These are phyloP conservation scores for Pyricularia grisea DNA, from an alignment of 2,329 filamentous ascomycete species.

Conservation along the genomic window DNA sequence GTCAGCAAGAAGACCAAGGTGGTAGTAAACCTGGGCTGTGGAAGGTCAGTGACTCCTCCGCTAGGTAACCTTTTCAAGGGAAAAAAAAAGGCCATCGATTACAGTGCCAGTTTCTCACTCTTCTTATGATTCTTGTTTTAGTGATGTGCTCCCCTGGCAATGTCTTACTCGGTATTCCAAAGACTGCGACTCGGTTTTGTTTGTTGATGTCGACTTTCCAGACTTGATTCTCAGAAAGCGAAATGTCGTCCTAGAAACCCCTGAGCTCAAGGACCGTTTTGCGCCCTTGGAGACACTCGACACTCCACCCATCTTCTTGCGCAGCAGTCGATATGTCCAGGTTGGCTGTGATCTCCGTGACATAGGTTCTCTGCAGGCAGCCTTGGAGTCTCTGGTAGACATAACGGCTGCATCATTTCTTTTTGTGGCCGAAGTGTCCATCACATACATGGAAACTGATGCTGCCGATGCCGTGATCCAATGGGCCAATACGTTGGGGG, in stretches of 20 bases:
- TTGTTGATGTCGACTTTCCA: slow-evolving; percentile 81
- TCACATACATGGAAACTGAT: slow-evolving; percentile 76
- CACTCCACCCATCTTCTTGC: slow-evolving; percentile 42
- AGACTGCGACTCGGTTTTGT: slow-evolving; percentile 49
- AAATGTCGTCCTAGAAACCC: slow-evolving; percentile 53
- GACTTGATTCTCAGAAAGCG: slow-evolving; percentile 70
- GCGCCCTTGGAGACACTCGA: slow-evolving; percentile 31
- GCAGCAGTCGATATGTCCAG: slow-evolving; percentile 64
- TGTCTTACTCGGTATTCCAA: slow-evolving; percentile 59
- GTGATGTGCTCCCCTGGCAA: slow-evolving; percentile 82
- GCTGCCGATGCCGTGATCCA: slow-evolving; percentile 65
- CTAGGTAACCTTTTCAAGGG: slow-evolving; percentile 7
- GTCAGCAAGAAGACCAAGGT: slow-evolving; percentile 47
- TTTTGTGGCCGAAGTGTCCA: slow-evolving; percentile 82
- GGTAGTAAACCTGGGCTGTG: slow-evolving; percentile 78
- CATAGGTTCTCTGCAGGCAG: slow-evolving; percentile 46
- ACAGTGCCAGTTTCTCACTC: slow-evolving; percentile 3
- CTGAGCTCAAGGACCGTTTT: slow-evolving; percentile 46
- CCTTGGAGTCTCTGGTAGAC: slow-evolving; percentile 50
- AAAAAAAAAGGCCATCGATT: not conserved
- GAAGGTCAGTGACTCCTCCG: slow-evolving; percentile 59
- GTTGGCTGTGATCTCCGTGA: slow-evolving; percentile 75
- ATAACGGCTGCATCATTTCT: slow-evolving; percentile 54
- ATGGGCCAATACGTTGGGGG: slow-evolving; percentile 65
- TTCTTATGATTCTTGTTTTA: slow-evolving; percentile 24